phyloP scores from a whole-genome alignment of 2,329 filamentous ascomycete species.

The Cercospora zeina region DNA sequence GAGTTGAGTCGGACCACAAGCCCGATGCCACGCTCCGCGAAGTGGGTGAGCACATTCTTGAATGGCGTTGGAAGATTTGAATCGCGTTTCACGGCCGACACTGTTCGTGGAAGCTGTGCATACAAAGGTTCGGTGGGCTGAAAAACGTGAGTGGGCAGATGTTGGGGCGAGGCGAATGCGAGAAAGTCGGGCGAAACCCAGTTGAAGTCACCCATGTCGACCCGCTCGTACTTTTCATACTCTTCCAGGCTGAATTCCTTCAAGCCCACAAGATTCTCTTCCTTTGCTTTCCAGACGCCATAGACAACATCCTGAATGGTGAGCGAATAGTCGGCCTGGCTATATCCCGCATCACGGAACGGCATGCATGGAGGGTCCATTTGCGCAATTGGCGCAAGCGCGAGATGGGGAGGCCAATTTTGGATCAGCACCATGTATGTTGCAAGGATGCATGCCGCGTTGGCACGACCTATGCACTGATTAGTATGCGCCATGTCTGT shows the following conservation, averaged over 20 bases:
- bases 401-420: slow-evolving; percentile 93
- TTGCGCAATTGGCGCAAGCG: slow-evolving; percentile 91
- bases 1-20: slow-evolving; percentile 95
- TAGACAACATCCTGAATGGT: slow-evolving; percentile 98
- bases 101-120: slow-evolving; percentile 69
- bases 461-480: slow-evolving; percentile 68
- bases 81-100: slow-evolving; percentile 67
- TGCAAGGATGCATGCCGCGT: slow-evolving; percentile 89
- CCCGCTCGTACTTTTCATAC: slow-evolving; percentile 93
- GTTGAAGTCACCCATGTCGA: slow-evolving; percentile 99
- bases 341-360: slow-evolving; percentile 97
- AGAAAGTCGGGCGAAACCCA: slow-evolving; percentile 96
- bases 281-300: slow-evolving; percentile 97
- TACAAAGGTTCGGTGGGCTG: slow-evolving; percentile 71
- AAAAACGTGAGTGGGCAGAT: slow-evolving; percentile 72
- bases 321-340: slow-evolving; percentile 93
- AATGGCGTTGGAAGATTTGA: slow-evolving; percentile 78
- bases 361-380: slow-evolving; percentile 98
- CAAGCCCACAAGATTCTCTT: slow-evolving; percentile 85
- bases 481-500: slow-evolving; percentile 30
- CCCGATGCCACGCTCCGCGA: slow-evolving; percentile 82
- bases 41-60: slow-evolving; percentile 93
- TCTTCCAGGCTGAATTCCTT: slow-evolving; percentile 95
- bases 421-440: slow-evolving; percentile 99
- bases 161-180: slow-evolving; percentile 92